These are phyloP conservation scores for Solanum verrucosum DNA, from an alignment of 257 asterid genomes.

Conservation along the genomic window DNA sequence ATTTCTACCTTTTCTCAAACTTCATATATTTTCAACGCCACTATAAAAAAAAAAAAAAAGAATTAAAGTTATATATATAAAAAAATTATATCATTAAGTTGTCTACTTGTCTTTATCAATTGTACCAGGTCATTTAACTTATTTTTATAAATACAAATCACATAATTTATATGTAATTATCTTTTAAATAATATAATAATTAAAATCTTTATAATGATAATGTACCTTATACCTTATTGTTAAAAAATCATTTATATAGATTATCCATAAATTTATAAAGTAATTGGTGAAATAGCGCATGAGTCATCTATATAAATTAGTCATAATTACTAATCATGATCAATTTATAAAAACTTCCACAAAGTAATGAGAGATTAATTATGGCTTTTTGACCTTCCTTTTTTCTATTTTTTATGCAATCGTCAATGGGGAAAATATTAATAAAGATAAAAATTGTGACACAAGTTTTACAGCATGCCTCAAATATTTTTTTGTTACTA, in stretches of 20 bases:
- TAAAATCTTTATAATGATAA: too few species aligned
- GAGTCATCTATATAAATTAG: not conserved
- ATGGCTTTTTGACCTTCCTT: not conserved
- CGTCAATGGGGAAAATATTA: not conserved
- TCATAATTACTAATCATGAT: not conserved
- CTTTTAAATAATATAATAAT: too few species aligned
- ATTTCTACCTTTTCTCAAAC: not conserved
- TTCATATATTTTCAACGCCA: too few species aligned
- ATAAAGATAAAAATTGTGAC: not conserved
- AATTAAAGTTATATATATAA: too few species aligned
- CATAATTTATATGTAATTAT: not conserved
- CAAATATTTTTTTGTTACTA: not conserved
- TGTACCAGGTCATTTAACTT: too few species aligned
- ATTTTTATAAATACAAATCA: too few species aligned
- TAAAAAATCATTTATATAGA: too few species aligned
- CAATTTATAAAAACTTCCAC: not conserved
- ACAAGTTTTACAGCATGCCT: not conserved
- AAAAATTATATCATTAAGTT: not conserved
- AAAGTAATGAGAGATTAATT: not conserved
- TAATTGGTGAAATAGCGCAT: not conserved
- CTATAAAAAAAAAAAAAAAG: too few species aligned
- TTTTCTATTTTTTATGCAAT: not conserved
- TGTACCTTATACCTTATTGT: too few species aligned
- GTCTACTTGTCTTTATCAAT: too few species aligned
- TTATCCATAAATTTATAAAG: not conserved